Base-by-base conservation (phyloP, 768 basidiomycete species). In the Rhizopogon vesiculosus region DNA sequence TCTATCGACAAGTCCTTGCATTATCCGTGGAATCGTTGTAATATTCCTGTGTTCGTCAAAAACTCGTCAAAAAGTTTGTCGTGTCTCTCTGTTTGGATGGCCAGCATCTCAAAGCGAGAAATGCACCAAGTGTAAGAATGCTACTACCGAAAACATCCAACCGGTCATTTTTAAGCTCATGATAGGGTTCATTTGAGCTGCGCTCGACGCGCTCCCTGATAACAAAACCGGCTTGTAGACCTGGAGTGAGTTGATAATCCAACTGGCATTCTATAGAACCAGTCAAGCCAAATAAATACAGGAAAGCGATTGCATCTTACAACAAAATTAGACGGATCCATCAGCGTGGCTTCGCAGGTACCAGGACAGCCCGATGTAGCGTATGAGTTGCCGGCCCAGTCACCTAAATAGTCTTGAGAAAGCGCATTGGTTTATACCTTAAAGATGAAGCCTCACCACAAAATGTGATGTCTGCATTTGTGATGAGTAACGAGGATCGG, bases 331-430 rank as follows among this genome's bases (percentile, higher is more conserved):
- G 64, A 64, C 1, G 90, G 89, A 64, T 89, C 76, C 77, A 78
- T 82, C 39, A 91, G 66, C 55, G 76, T 76, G 10, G 79, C 77
- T 18, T 76, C 64, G 62, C 90, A 92, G 31, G 87, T 86, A 41
- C 89, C 90, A 5, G 89, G 87, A 61, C 90, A 91, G 18, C 79
- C 79, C 2, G 80, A 84, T 9, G 86, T 86, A 5, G 81, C 78
- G 62, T 91, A 91, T 5, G 86, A 84, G 66, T 90, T 89, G 28
- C 89, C 89, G 15, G 90, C 90, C 90, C 89, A 91, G 69, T 90
- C 89, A 61, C 86, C 86, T 89, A 48, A 12, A 58, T 9, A 53
- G 19, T 29, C 46, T 53, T 65, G 22, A 61, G 50, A 42, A 53
- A 35, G 25, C 38, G 18, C 7, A 22, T 38, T 16, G 31, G 49